Evolutionary conservation across 345 rosid genomes (phyloP).

Genomic region (Lumnitzera racemosa): DNA sequence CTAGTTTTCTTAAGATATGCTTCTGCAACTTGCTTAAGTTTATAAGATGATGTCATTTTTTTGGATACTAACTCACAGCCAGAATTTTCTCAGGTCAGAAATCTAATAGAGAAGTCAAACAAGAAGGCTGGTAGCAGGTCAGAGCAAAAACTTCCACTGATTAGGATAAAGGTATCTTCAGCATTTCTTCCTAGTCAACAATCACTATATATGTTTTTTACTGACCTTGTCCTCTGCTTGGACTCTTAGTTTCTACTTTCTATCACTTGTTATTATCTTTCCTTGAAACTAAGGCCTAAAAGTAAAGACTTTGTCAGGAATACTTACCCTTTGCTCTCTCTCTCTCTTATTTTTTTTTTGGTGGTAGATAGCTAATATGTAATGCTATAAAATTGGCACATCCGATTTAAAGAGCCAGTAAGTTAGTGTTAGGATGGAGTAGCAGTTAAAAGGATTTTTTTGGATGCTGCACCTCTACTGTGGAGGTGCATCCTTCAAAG

Average conservation of each 20-base stretch:
- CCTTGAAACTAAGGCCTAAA: too few species aligned
- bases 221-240: neutral
- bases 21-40: neutral
- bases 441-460: too few species aligned
- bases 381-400: too few species aligned
- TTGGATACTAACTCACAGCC: neutral
- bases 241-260: neutral
- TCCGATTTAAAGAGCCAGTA: too few species aligned
- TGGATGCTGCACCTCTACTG: too few species aligned
- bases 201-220: neutral
- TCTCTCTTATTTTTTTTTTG: too few species aligned
- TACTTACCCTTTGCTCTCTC: too few species aligned
- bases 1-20: neutral
- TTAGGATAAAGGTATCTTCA: constrained; percentile 72
- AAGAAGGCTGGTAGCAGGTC: constrained; percentile 46
- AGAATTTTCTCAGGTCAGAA: constrained; percentile 45
- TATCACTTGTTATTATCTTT: too few species aligned
- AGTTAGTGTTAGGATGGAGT: too few species aligned
- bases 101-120: constrained; percentile 70
- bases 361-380: too few species aligned
- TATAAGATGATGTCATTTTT: constrained; percentile 1
- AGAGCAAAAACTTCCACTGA: constrained; percentile 76
- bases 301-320: too few species aligned
- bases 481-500: too few species aligned
- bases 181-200: neutral